These are phyloP conservation scores for Epithemia pelagica DNA, from an alignment of 108 stramenopile genomes.

Conservation along the genomic window DNA sequence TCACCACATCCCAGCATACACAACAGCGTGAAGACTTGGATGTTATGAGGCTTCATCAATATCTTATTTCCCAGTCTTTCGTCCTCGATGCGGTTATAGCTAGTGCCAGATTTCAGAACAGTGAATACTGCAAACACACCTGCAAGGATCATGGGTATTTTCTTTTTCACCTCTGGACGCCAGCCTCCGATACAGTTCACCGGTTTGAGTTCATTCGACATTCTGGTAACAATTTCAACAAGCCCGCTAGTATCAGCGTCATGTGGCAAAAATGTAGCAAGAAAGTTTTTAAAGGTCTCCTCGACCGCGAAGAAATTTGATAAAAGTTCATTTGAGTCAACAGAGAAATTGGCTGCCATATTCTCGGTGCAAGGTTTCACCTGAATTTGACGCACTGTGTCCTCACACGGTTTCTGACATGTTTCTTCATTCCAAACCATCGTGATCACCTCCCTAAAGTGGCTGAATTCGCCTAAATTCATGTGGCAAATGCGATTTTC, in stretches of 20 bases:
- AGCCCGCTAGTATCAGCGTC: not conserved
- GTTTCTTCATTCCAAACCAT: conserved; percentile 67
- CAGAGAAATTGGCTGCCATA: too few species aligned
- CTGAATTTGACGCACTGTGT: conserved; percentile 31
- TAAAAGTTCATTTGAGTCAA: not conserved
- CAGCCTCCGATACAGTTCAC: conserved; percentile 1
- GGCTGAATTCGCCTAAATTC: conserved; percentile 40
- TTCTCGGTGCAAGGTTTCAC: conserved; percentile 10
- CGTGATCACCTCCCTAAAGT: conserved; percentile 54
- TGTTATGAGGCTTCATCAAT: conserved; percentile 14
- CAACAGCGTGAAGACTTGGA: conserved; percentile 8
- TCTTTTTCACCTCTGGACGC: conserved; percentile 14
- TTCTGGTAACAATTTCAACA: not conserved
- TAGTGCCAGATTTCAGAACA: conserved; percentile 49
- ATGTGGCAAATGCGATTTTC: conserved; percentile 48
- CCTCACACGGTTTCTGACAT: conserved; percentile 48
- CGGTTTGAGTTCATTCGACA: not conserved
- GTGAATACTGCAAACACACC: conserved; percentile 53
- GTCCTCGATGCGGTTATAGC: conserved; percentile 39
- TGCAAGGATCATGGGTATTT: conserved; percentile 34
- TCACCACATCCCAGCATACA: conserved; percentile 1
- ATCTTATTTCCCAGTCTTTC: not conserved
- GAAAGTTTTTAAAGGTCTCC: not conserved
- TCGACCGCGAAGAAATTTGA: not conserved
- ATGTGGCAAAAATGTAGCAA: not conserved